phyloP scores from a whole-genome alignment of 345 rosid species.

The Chamaenerion angustifolium region DNA sequence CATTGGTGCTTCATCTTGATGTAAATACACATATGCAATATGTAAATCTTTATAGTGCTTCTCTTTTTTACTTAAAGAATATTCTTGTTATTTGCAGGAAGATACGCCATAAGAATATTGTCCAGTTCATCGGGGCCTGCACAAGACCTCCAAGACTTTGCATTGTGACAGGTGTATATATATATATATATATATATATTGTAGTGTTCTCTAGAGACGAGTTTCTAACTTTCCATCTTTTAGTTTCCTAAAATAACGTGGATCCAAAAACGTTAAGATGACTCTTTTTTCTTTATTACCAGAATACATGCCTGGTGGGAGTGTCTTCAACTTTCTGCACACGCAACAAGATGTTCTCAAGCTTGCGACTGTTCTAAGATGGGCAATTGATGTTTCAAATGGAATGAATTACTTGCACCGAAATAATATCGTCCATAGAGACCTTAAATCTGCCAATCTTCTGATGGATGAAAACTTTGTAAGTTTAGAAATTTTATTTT shows the following conservation, averaged over 20 bases:
- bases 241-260: neutral
- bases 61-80: neutral
- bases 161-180: constrained; percentile 38
- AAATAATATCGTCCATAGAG: constrained; percentile 30
- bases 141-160: constrained; percentile 42
- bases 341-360: constrained; percentile 36
- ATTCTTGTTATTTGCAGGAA: constrained; percentile 22
- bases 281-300: constrained; percentile 5
- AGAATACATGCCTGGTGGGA: constrained; percentile 65
- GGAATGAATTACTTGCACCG: constrained; percentile 64
- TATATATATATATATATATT: neutral
- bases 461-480: constrained; percentile 58
- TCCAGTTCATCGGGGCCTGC: constrained; percentile 52
- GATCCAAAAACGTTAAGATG: neutral
- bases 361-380: constrained; percentile 36
- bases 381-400: constrained; percentile 53
- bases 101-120: constrained; percentile 47
- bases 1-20: too few relatives aligned
- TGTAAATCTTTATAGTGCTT: neutral
- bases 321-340: constrained; percentile 46
- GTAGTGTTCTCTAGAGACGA: neutral
- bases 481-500: constrained; percentile 8
- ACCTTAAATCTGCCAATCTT: constrained; percentile 63
- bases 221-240: too few relatives aligned
- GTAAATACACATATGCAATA: too few relatives aligned